Evolutionary conservation across 805 yeast species (phyloP).

Genomic region (Saccharomycopsis fibuligera): DNA sequence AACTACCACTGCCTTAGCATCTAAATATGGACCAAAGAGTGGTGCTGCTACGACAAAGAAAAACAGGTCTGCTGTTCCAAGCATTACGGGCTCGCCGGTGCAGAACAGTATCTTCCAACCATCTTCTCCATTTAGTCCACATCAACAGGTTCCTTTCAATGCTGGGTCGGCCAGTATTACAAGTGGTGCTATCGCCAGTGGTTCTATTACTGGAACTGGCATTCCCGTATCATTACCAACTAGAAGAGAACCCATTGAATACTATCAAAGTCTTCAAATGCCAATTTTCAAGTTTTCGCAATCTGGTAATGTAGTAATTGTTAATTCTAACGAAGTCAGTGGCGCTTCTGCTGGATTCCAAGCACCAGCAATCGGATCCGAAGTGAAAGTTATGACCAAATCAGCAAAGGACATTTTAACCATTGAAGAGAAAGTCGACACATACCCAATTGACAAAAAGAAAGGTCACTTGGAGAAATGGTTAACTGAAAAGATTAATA

Average conservation of each 20-base stretch:
- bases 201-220: not conserved
- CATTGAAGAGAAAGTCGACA: constrained; percentile 6
- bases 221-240: not conserved
- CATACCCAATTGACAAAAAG: constrained; percentile 19
- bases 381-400: constrained; percentile 1
- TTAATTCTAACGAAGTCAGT: not conserved
- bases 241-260: constrained; percentile 12
- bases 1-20: not conserved
- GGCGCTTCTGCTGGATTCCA: not conserved
- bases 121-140: not conserved
- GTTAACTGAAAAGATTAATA: constrained; percentile 10
- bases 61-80: not conserved
- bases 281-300: constrained; percentile 14
- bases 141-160: constrained; percentile 1
- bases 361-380: not conserved
- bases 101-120: not conserved
- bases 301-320: constrained; percentile 11
- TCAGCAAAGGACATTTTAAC: constrained; percentile 8
- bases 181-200: not conserved
- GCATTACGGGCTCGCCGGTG: not conserved
- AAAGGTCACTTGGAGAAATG: constrained; percentile 17
- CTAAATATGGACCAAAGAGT: not conserved
- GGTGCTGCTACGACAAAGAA: not conserved
- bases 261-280: constrained; percentile 13
- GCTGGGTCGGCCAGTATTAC: not conserved